phyloP scores from a whole-genome alignment of 805 yeast genomes.

The Lachancea quebecensis region DNA sequence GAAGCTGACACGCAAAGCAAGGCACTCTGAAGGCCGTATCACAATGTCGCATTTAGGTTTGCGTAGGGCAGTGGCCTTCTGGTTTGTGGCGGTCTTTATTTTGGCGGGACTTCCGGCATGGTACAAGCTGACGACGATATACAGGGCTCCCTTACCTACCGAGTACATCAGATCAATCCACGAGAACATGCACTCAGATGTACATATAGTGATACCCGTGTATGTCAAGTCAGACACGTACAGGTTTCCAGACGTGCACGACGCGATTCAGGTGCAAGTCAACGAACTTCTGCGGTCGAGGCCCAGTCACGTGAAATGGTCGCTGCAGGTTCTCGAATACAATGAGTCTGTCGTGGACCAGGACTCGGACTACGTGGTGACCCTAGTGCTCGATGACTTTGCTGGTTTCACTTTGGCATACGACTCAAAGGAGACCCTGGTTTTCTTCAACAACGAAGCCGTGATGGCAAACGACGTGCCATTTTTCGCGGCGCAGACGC shows the following conservation, averaged over 20 bases:
- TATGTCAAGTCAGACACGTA: constrained; percentile 39
- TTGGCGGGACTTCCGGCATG: constrained; percentile 37
- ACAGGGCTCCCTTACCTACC: constrained; percentile 36
- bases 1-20: neutral
- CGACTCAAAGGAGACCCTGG: constrained; percentile 33
- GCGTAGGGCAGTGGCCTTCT: constrained; percentile 19
- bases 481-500: constrained; percentile 48
- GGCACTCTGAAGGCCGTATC: too few species aligned
- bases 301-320: constrained; percentile 32
- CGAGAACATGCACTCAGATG: constrained; percentile 37
- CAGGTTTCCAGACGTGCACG: constrained; percentile 59
- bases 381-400: constrained; percentile 35
- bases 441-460: constrained; percentile 31
- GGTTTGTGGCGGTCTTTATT: constrained; percentile 26
- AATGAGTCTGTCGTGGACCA: constrained; percentile 15
- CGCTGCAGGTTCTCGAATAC: constrained; percentile 23
- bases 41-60: constrained; percentile 9
- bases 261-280: constrained; percentile 45
- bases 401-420: constrained; percentile 42
- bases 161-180: constrained; percentile 32
- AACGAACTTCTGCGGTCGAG: constrained; percentile 35
- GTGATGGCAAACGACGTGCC: constrained; percentile 58
- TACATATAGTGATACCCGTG: constrained; percentile 39
- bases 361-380: constrained; percentile 21
- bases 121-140: constrained; percentile 37